Evolutionary conservation across 208 protist genomes (phyloP).

Genomic region (Leishmania tropica): DNA sequence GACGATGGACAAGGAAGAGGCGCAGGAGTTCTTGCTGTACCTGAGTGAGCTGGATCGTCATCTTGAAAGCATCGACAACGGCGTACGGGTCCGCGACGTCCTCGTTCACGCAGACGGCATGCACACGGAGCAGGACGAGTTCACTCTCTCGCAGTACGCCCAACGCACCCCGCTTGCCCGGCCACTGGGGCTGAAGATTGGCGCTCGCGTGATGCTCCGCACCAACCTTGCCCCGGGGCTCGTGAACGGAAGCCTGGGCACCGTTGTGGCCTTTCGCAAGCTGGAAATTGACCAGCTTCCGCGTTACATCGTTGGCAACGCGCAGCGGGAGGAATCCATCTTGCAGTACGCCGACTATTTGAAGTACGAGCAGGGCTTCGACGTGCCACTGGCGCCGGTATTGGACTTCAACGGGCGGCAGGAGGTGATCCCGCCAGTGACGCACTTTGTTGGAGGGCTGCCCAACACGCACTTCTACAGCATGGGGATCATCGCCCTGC

Average conservation of each 20-base stretch:
- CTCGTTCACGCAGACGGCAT: slow-evolving; percentile 59
- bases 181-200: slow-evolving; percentile 65
- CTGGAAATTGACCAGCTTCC: slow-evolving; percentile 50
- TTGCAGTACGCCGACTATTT: slow-evolving; percentile 67
- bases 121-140: slow-evolving; percentile 83
- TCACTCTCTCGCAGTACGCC: slow-evolving; percentile 66
- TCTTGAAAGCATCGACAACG: slow-evolving; percentile 15
- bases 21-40: slow-evolving; percentile 37
- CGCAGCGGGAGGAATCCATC: slow-evolving; percentile 42
- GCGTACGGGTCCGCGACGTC: slow-evolving; percentile 68
- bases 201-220: slow-evolving; percentile 86
- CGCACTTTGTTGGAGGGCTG: slow-evolving; percentile 68
- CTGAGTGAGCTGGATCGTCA: slow-evolving; percentile 26
- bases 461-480: slow-evolving; percentile 80
- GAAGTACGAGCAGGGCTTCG: slow-evolving; percentile 67
- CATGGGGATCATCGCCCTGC: slow-evolving; percentile 64
- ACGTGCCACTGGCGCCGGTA: slow-evolving; percentile 56
- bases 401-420: slow-evolving; percentile 75
- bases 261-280: slow-evolving; percentile 78
- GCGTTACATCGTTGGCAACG: slow-evolving; percentile 39
- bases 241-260: slow-evolving; percentile 88
- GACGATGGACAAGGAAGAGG: slow-evolving; percentile 42
- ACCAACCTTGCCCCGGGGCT: slow-evolving; percentile 70
- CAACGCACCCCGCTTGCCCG: slow-evolving; percentile 46
- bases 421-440: slow-evolving; percentile 60